phyloP scores from a whole-genome alignment of 2,329 filamentous ascomycete species.

The Colletotrichum sp. region DNA sequence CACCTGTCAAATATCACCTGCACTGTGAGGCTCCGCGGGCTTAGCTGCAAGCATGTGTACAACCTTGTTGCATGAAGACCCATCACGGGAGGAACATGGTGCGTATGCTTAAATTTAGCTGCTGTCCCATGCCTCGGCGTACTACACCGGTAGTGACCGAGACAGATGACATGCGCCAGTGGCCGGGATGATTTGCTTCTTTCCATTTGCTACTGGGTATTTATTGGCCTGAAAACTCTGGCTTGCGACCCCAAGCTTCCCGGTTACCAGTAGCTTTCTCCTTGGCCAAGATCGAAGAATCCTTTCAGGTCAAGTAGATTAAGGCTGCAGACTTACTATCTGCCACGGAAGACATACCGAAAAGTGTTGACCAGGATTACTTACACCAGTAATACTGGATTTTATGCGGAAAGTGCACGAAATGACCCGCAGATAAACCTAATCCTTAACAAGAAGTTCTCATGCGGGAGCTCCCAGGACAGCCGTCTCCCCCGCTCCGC shows the following conservation, averaged over 20 bases:
- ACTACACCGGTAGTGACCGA: not conserved
- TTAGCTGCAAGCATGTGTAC: not conserved
- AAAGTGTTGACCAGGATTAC: not conserved
- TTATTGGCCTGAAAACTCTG: not conserved
- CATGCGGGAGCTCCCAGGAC: not conserved
- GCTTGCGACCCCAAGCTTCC: not conserved
- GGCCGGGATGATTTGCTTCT: not conserved
- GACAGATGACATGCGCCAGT: not conserved
- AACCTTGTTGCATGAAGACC: not conserved
- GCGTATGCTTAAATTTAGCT: not conserved
- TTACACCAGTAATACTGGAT: not conserved
- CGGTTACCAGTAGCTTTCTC: not conserved
- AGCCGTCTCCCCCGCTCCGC: not conserved
- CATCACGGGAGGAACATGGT: not conserved
- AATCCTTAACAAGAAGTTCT: not conserved
- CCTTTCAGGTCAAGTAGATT: not conserved
- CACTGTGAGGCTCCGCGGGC: not conserved
- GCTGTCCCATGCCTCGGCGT: not conserved
- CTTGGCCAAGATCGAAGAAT: not conserved
- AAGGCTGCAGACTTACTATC: not conserved
- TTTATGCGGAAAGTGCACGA: not conserved
- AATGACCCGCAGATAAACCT: not conserved
- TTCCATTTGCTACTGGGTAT: not conserved
- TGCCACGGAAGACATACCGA: not conserved
- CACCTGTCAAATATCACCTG: not conserved